Percentiles rank a stretch among this genome's conserved stretches.
These are phyloP conservation scores for Cladosporium austrohemisphaericum DNA, from an alignment of 2,329 filamentous ascomycete genomes.

Conservation along the genomic window DNA sequence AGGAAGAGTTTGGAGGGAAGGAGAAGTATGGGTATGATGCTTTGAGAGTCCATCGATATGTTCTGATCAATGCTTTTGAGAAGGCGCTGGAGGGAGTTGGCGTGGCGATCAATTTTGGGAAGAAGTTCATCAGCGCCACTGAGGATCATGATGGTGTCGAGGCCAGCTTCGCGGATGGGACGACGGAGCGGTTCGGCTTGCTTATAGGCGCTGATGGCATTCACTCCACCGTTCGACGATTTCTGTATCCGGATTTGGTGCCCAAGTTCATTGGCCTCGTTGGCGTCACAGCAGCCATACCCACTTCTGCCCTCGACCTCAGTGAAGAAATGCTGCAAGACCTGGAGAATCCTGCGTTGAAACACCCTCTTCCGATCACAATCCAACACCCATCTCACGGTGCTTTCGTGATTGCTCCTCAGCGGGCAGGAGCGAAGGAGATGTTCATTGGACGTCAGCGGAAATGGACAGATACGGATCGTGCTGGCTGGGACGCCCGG, in stretches of 20 bases:
- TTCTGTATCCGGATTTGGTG: constrained; percentile 6
- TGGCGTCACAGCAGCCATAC: constrained; percentile 13
- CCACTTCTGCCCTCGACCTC: constrained; percentile 5
- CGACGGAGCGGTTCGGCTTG: not conserved
- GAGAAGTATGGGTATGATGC: not conserved
- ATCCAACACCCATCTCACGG: constrained; percentile 1
- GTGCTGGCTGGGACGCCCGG: not conserved
- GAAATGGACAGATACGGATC: not conserved
- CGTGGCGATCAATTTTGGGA: not conserved
- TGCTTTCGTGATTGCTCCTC: not conserved
- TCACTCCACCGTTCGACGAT: not conserved
- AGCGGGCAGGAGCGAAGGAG: not conserved
- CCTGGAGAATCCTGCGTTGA: not conserved
- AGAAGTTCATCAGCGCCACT: not conserved
- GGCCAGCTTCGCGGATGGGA: not conserved
- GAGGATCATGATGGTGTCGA: not conserved
- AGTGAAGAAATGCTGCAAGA: not conserved
- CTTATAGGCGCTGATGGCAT: constrained; percentile 9
- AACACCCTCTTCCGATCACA: not conserved
- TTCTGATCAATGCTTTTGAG: not conserved
- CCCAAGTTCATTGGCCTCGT: constrained; percentile 13
- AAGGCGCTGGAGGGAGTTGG: not conserved
- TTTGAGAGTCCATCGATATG: not conserved
- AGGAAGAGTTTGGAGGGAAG: not conserved
- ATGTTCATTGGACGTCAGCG: constrained; percentile 1